Percentiles rank a stretch among this genome's conserved stretches.
phyloP scores from a whole-genome alignment of 1,284 basidiomycete species.

The Ceratobasidium papillatum region DNA sequence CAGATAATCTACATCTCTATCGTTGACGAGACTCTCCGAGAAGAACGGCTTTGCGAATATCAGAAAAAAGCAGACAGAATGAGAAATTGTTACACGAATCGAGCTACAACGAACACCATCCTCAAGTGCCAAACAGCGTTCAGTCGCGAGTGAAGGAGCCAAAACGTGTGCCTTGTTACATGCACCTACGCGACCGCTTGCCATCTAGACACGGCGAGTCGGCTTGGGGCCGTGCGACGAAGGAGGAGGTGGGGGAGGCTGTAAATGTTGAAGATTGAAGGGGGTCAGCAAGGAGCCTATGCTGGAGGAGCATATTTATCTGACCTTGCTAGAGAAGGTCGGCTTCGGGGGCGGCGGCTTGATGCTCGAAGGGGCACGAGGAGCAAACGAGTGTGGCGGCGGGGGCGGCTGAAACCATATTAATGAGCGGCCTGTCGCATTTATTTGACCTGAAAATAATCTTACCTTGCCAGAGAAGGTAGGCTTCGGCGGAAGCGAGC shows the following conservation, averaged over 20 bases:
- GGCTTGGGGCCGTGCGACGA: conserved; percentile 12
- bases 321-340: conserved; percentile 15
- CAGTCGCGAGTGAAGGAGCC: too few relatives aligned
- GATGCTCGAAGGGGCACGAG: conserved; percentile 15
- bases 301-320: not conserved
- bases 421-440: too few relatives aligned
- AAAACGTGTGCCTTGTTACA: too few relatives aligned
- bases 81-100: too few relatives aligned
- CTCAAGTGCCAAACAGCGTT: too few relatives aligned
- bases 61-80: too few relatives aligned
- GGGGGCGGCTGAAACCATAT: not conserved
- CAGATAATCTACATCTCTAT: too few relatives aligned
- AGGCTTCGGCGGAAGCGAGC: not conserved
- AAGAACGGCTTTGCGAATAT: too few relatives aligned
- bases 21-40: too few relatives aligned
- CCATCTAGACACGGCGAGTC: conserved; percentile 3
- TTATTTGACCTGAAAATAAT: not conserved
- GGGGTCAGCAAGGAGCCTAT: too few relatives aligned
- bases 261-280: not conserved
- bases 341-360: conserved; percentile 16
- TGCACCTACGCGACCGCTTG: not conserved
- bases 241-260: conserved; percentile 30
- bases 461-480: conserved; percentile 25
- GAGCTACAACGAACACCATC: too few relatives aligned
- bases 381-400: conserved; percentile 16